These are phyloP conservation scores for Domatiomyces globalis DNA, from an alignment of 2,329 filamentous ascomycete genomes.

Conservation along the genomic window DNA sequence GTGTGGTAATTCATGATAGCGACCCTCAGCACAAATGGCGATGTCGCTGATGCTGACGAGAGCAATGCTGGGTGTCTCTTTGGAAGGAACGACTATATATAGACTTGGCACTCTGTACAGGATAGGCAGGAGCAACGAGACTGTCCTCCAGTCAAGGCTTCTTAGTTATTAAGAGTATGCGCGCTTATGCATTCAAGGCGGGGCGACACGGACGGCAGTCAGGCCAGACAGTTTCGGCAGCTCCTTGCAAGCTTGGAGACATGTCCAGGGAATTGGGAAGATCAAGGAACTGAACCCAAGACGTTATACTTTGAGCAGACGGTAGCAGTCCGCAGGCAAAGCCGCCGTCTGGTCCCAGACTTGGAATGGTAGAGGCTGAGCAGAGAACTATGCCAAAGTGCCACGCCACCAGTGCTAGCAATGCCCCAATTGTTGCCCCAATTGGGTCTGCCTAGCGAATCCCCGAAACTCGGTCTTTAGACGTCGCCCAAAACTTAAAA, in stretches of 20 bases:
- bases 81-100: neutral
- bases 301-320: neutral
- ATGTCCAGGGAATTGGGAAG: neutral
- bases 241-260: neutral
- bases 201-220: too few species aligned
- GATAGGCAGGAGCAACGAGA: neutral
- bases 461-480: neutral
- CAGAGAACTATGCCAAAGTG: too few species aligned
- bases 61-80: neutral
- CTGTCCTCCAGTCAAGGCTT: neutral
- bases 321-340: neutral
- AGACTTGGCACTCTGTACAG: neutral
- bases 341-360: too few species aligned
- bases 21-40: neutral
- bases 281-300: neutral
- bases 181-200: neutral
- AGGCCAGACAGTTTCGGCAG: neutral
- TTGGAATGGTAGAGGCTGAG: too few species aligned
- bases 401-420: neutral
- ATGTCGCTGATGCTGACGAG: too few species aligned
- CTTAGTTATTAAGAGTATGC: neutral
- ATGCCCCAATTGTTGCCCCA: neutral
- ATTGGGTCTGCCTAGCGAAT: neutral
- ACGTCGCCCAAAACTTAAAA: neutral
- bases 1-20: conserved; percentile 15